Conservation (phyloP, 257 asterid species). For the Solanum raphanifolium region DNA sequence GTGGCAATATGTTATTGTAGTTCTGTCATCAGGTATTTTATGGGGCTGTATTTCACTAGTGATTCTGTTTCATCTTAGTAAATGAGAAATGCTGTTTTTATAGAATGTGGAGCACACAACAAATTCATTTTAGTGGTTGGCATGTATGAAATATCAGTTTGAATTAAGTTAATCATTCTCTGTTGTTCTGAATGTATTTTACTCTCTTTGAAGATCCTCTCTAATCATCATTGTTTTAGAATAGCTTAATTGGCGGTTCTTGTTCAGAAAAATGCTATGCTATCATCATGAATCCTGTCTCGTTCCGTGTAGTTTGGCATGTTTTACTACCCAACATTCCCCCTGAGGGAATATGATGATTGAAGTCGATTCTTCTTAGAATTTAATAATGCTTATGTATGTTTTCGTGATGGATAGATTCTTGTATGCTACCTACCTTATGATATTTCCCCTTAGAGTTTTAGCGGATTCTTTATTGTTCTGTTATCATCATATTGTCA, state of each 20-base stretch:
- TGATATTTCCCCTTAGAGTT: neutral
- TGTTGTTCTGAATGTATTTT: neutral
- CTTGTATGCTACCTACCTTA: neutral
- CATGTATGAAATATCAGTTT: neutral
- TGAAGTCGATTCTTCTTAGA: neutral
- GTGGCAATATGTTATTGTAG: constrained; percentile 92
- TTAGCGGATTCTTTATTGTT: neutral
- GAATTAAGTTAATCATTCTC: neutral
- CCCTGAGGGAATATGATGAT: neutral
- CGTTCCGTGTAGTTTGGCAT: neutral
- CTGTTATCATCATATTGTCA: neutral
- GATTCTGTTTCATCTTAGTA: neutral
- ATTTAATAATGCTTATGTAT: neutral
- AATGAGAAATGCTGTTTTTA: neutral
- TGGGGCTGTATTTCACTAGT: neutral
- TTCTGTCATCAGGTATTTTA: constrained; percentile 67
- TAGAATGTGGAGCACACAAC: neutral
- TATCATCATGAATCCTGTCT: neutral
- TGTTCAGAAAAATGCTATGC: neutral
- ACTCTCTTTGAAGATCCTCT: neutral
- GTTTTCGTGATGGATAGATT: neutral
- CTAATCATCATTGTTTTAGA: neutral
- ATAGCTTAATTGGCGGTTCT: neutral
- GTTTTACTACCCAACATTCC: neutral
- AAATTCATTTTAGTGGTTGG: neutral